Evolutionary conservation across 73 alveolate species (phyloP).

Genomic region (Blepharisma stoltei): DNA sequence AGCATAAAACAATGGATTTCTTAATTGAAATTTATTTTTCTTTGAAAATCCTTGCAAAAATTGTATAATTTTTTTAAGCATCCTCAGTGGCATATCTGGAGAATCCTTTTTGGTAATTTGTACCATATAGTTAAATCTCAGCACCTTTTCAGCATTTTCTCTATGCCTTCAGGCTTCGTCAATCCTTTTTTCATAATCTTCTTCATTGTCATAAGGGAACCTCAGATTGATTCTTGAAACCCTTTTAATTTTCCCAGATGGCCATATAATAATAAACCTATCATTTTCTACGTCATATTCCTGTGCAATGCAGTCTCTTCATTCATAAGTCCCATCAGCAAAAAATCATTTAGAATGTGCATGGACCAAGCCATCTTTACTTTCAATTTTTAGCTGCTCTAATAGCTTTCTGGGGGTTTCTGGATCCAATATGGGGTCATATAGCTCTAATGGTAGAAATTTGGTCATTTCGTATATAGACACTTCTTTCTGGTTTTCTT

Average conservation of each 20-base stretch:
- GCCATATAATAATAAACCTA: constrained; percentile 50
- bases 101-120: constrained; percentile 22
- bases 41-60: background rate
- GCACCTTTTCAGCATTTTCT: constrained; percentile 50
- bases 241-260: constrained; percentile 35
- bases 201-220: constrained; percentile 45
- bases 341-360: constrained; percentile 57
- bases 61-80: background rate
- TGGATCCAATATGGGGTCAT: constrained; percentile 24
- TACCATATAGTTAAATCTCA: constrained; percentile 51
- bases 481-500: background rate
- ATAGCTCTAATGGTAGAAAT: constrained; percentile 24
- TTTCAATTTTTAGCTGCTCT: background rate
- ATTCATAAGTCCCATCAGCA: constrained; percentile 53
- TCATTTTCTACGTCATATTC: constrained; percentile 43
- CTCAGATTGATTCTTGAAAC: constrained; percentile 55
- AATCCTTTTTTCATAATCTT: constrained; percentile 44
- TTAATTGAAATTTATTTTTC: background rate
- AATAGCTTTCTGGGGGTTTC: background rate
- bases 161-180: constrained; percentile 44
- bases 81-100: background rate
- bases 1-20: background rate
- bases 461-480: background rate
- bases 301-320: constrained; percentile 42
- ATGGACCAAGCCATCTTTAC: background rate